These are phyloP conservation scores for Aphanomyces astaci DNA, from an alignment of 352 stramenopile species.

Conservation along the genomic window DNA sequence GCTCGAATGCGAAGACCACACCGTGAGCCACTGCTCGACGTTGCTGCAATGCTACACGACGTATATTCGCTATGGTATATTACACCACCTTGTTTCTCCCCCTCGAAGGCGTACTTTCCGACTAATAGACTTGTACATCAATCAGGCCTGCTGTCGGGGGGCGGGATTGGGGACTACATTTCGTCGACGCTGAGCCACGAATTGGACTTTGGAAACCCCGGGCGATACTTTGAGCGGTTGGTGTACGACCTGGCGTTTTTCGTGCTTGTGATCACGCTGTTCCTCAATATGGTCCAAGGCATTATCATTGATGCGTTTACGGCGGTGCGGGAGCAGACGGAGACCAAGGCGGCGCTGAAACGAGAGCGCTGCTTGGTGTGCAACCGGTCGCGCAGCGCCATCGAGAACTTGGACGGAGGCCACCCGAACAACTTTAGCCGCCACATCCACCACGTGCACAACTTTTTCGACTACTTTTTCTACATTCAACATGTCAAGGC, in stretches of 20 bases:
- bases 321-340: slow-evolving; percentile 14
- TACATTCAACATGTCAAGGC: slow-evolving; percentile 14
- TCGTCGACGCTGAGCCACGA: slow-evolving; percentile 17
- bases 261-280: slow-evolving; percentile 21
- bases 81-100: too few species aligned
- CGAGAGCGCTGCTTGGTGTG: slow-evolving; percentile 22
- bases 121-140: too few species aligned
- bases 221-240: slow-evolving; percentile 14
- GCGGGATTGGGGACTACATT: slow-evolving; percentile 23
- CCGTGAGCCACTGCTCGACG: neutral
- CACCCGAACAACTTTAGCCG: slow-evolving; percentile 20
- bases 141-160: slow-evolving; percentile 15
- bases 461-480: slow-evolving; percentile 22
- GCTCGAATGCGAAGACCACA: neutral
- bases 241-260: slow-evolving; percentile 22
- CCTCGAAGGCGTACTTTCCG: neutral
- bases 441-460: slow-evolving; percentile 18
- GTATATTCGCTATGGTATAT: slow-evolving; percentile 23
- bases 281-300: slow-evolving; percentile 25
- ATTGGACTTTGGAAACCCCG: neutral
- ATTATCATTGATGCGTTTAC: slow-evolving; percentile 24
- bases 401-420: slow-evolving; percentile 15
- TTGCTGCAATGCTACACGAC: slow-evolving; percentile 19
- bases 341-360: slow-evolving; percentile 14
- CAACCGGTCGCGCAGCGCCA: slow-evolving; percentile 14